Evolutionary conservation across 179 eudicot species (phyloP), one percentile per base, ranked within the genome.

Genomic region (Silene coronaria): DNA sequence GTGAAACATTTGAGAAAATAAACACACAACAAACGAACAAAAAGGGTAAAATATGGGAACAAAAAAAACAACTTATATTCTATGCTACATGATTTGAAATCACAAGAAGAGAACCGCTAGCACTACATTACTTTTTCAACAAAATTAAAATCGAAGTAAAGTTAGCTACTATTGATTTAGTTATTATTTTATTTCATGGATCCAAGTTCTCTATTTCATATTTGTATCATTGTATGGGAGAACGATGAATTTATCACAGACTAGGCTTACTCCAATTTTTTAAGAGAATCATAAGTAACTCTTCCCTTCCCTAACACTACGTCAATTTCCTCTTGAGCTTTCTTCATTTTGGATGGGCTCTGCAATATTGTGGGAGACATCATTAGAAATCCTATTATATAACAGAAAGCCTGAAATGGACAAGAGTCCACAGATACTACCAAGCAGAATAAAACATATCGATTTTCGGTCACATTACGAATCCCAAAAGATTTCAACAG

Each of bases 281-380:
- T 95, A 19, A 92, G 81, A 22, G 92, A 86, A 68, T 92, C 97
- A 68, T 83, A 85, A 66, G 96, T 89, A 66, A 85, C 79, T 76
- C 81, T 85, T 67, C 85, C 96, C 67, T 80, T 88, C 73, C 89
- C 91, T 59, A 93, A 76, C 58, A 96, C 97, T 12, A 79, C 84
- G 83, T 96, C 99, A 78, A 91, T 85, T 87, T 96, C 99, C 38
- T 85, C 89, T 80, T 95, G 99, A 68, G 99, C 99, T 87, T 89
- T 95, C 86, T 87, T 91, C 97, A 95, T 92, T 87, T 95, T 92
- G 78, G 89, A 81, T 46, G 99, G 99, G 81, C 87, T 88, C 97
- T 92, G 87, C 75, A 80, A 28, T 17, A 53, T 55, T 71, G 45
- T 22, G 30, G 57, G 32, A 42, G 8, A 67, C 57, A 69, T 23